A percentile compares a stretch with the other conserved stretches of the same genome.
These are phyloP conservation scores for Tillandsia leiboldiana DNA, from an alignment of 176 grass and related monocot species.

Conservation along the genomic window DNA sequence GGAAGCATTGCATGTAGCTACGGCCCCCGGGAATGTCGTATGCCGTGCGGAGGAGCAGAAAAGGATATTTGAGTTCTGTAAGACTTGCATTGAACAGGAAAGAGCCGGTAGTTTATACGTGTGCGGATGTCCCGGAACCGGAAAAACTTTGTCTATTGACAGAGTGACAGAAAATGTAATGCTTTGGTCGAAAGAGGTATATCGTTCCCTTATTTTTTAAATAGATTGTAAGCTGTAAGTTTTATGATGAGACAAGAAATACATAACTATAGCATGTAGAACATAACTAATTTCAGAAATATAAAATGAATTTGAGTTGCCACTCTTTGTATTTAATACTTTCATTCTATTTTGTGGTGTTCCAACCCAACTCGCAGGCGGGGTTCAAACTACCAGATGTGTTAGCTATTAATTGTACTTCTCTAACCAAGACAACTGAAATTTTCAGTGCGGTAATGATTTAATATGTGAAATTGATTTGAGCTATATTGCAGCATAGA, in stretches of 20 bases:
- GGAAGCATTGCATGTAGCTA: conserved; percentile 69
- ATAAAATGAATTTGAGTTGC: too few relatives aligned
- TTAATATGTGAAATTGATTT: background rate
- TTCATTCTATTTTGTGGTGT: background rate
- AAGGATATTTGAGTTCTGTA: conserved; percentile 67
- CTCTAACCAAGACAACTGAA: conserved; percentile 48
- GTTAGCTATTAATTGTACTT: conserved; percentile 79
- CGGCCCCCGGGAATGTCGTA: conserved; percentile 44
- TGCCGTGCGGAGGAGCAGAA: conserved; percentile 70
- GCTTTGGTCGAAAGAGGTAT: conserved; percentile 63
- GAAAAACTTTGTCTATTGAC: conserved; percentile 76
- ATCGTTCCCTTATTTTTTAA: background rate
- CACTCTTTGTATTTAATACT: background rate
- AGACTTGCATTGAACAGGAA: conserved; percentile 39
- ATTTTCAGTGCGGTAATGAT: conserved; percentile 74
- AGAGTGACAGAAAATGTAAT: conserved; percentile 47
- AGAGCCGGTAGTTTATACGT: conserved; percentile 67
- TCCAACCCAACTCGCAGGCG: conserved; percentile 20
- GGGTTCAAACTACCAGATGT: conserved; percentile 48
- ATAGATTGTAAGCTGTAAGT: too few relatives aligned
- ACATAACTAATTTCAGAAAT: too few relatives aligned
- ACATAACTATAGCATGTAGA: too few relatives aligned
- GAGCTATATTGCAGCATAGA: background rate
- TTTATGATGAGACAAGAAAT: too few relatives aligned
- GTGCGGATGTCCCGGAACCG: conserved; percentile 78